Conservation (phyloP, 345 rosid genomes). For the Streptanthus diversifolius region DNA sequence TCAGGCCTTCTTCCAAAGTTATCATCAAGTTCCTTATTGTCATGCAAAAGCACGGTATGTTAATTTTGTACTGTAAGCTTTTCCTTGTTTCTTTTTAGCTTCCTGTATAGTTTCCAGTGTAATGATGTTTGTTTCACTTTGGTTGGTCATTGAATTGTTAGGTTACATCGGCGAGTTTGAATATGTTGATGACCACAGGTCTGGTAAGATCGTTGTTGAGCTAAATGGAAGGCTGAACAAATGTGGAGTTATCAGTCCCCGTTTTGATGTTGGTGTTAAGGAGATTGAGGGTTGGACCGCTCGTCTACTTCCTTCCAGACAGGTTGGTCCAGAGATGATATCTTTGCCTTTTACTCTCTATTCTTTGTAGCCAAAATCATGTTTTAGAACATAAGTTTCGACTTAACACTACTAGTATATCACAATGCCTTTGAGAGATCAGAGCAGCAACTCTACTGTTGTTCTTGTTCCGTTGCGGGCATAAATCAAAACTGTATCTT, state of each 20-base stretch:
- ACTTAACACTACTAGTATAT: not conserved
- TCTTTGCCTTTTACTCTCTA: not conserved
- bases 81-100: not conserved
- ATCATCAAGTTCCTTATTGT: constrained; percentile 36
- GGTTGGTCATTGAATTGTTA: not conserved
- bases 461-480: constrained; percentile 48
- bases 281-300: constrained; percentile 57
- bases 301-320: constrained; percentile 53
- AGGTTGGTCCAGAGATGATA: constrained; percentile 29
- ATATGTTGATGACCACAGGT: constrained; percentile 38
- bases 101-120: not conserved
- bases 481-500: constrained; percentile 16
- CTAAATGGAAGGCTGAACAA: constrained; percentile 29
- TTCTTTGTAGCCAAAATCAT: not conserved
- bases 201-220: constrained; percentile 37
- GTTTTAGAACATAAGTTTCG: no score
- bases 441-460: constrained; percentile 24
- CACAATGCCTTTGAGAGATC: constrained; percentile 42
- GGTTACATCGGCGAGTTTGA: constrained; percentile 40
- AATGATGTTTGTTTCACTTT: not conserved
- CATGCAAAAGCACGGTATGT: constrained; percentile 33
- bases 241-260: constrained; percentile 38
- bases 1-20: constrained; percentile 35
- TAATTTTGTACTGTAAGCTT: not conserved
- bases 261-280: constrained; percentile 52